Percentiles rank a stretch among this genome's conserved stretches.
phyloP scores from a whole-genome alignment of 75 land plant genomes.

The Picea sitchensis region DNA sequence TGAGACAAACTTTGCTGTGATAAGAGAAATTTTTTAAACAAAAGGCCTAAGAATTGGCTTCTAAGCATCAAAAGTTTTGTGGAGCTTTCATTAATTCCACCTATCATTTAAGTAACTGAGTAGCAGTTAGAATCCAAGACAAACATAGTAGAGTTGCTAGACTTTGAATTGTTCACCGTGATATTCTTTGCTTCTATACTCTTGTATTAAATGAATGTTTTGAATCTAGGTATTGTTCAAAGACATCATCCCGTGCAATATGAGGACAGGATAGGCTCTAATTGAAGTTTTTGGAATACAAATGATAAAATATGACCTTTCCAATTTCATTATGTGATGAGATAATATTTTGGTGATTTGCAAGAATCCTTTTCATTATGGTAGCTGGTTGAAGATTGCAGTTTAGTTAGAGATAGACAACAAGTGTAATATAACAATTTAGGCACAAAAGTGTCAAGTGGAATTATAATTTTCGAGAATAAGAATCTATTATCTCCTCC shows the following conservation, averaged over 20 bases:
- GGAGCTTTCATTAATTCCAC: neutral
- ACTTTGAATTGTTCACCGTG: neutral
- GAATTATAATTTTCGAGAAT: too few species aligned
- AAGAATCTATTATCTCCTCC: too few species aligned
- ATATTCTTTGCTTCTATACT: neutral
- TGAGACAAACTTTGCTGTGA: neutral
- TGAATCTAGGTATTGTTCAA: neutral
- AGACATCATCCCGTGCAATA: neutral
- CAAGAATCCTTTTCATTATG: too few species aligned
- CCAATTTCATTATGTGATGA: neutral
- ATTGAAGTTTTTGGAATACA: neutral
- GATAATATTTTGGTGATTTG: too few species aligned
- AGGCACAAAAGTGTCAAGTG: too few species aligned
- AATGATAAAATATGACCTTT: neutral
- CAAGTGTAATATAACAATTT: too few species aligned
- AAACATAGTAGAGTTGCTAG: neutral
- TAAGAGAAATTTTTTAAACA: neutral
- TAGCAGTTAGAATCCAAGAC: neutral
- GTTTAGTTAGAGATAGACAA: too few species aligned
- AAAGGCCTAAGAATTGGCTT: neutral
- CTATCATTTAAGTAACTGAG: neutral
- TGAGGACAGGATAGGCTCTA: neutral
- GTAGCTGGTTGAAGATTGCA: too few species aligned
- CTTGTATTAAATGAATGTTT: neutral
- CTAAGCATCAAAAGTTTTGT: neutral